These are phyloP conservation scores for Exobasidium cylindrosporum DNA, from an alignment of 1,284 basidiomycete genomes.

Conservation along the genomic window DNA sequence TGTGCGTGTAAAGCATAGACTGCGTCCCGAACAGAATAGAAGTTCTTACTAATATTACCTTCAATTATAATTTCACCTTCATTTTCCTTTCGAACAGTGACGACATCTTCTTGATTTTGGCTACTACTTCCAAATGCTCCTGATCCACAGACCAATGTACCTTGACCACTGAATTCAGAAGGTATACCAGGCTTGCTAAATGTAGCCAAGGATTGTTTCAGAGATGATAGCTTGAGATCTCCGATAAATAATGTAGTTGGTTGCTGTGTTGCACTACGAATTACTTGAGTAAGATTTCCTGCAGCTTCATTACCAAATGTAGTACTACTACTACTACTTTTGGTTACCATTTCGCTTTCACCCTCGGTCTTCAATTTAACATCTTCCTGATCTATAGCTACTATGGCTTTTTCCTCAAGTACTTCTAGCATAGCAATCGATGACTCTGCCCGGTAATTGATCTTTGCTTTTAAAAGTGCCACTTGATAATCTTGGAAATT, in stretches of 20 bases:
- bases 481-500: constrained; percentile 98
- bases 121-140: constrained; percentile 11
- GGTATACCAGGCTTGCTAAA: constrained; percentile 27
- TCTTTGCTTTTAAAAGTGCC: constrained; percentile 79
- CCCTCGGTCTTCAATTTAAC: neutral
- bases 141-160: constrained; percentile 49
- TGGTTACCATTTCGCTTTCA: neutral
- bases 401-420: neutral
- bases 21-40: constrained; percentile 33
- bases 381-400: neutral
- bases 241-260: constrained; percentile 50
- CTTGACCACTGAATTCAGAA: constrained; percentile 53
- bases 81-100: constrained; percentile 40
- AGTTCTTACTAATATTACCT: constrained; percentile 39
- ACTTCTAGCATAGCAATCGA: constrained; percentile 60
- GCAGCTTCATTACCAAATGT: neutral
- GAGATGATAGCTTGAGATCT: constrained; percentile 49
- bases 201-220: constrained; percentile 31
- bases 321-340: neutral
- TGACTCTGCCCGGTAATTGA: constrained; percentile 78
- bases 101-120: constrained; percentile 19
- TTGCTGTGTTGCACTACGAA: neutral
- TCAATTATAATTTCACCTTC: constrained; percentile 48
- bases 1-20: constrained; percentile 47
- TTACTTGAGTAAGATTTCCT: neutral